Conservation (phyloP, 2,329 filamentous ascomycete genomes). For the Alternaria gansuensis region DNA sequence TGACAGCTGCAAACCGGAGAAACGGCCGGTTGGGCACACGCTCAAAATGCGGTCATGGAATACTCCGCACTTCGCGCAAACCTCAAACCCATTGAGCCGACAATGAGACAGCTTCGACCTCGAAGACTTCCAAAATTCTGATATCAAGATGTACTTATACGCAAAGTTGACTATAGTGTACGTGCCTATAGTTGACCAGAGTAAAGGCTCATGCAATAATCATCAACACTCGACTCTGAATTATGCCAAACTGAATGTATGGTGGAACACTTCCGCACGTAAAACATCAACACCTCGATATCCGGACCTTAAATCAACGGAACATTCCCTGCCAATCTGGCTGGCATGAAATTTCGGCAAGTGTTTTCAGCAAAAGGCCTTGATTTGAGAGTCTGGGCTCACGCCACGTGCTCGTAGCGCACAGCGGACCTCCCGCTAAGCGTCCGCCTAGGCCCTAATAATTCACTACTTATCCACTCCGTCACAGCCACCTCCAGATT, state of each 20-base stretch:
- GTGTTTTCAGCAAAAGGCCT: not conserved
- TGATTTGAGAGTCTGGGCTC: slow-evolving; percentile 19
- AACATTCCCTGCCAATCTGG: slow-evolving; percentile 9
- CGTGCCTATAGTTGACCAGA: not conserved
- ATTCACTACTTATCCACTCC: slow-evolving; percentile 2
- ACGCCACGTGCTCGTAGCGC: slow-evolving; percentile 22
- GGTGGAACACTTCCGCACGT: slow-evolving; percentile 13
- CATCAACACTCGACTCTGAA: not conserved
- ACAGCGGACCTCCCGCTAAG: slow-evolving; percentile 13
- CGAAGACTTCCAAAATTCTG: not conserved
- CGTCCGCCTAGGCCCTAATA: slow-evolving; percentile 14
- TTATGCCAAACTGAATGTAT: not conserved
- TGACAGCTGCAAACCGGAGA: not conserved
- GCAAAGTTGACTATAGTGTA: not conserved
- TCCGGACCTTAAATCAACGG: not conserved
- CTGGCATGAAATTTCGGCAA: slow-evolving; percentile 16
- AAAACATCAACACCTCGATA: not conserved
- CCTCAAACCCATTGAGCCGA: not conserved
- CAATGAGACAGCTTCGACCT: too few species aligned
- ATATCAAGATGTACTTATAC: not conserved
- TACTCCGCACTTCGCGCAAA: not conserved
- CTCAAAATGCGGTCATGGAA: not conserved
- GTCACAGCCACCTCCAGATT: slow-evolving; percentile 11
- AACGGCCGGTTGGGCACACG: not conserved
- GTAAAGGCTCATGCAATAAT: not conserved